phyloP scores from a whole-genome alignment of 768 basidiomycete species.

The Lactifluus piperatus region DNA sequence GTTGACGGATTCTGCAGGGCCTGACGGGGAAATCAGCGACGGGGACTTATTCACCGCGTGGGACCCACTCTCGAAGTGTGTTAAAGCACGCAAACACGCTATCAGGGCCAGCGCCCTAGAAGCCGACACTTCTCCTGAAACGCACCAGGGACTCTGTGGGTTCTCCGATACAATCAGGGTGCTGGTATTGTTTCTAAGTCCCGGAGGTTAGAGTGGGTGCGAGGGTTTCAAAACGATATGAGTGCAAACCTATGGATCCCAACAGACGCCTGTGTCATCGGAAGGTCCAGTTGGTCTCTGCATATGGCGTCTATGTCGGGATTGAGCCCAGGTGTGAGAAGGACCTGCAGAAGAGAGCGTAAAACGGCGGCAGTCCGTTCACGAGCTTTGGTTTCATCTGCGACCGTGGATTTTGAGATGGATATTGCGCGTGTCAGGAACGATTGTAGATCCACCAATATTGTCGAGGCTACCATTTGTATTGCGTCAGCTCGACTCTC shows the following conservation, averaged over 20 bases:
- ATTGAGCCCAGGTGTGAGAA: conserved; percentile 66
- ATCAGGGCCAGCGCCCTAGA: conserved; percentile 58
- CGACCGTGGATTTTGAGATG: conserved; percentile 3
- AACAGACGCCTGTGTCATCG: conserved; percentile 29
- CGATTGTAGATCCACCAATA: conserved; percentile 26
- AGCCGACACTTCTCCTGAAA: conserved; percentile 65
- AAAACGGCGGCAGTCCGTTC: conserved; percentile 44
- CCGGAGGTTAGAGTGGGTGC: background rate
- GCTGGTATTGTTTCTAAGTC: conserved; percentile 32
- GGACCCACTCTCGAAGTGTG: conserved; percentile 55
- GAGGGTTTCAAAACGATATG: background rate
- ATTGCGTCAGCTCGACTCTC: background rate
- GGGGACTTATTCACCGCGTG: background rate
- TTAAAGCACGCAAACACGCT: conserved; percentile 57
- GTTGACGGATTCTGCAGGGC: conserved; percentile 57
- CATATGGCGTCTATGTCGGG: conserved; percentile 64
- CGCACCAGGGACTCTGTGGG: conserved; percentile 52
- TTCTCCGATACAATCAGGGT: conserved; percentile 33
- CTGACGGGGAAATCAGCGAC: conserved; percentile 30
- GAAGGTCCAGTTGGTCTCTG: conserved; percentile 44
- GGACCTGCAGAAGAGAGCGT: conserved; percentile 48
- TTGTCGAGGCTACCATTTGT: conserved; percentile 24
- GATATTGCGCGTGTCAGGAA: conserved; percentile 20
- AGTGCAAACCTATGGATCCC: conserved; percentile 43
- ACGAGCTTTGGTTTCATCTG: conserved; percentile 24